Base-by-base conservation (phyloP, 371 early-diverging fungal species). In the Thermomucor indicae-seudaticae region DNA sequence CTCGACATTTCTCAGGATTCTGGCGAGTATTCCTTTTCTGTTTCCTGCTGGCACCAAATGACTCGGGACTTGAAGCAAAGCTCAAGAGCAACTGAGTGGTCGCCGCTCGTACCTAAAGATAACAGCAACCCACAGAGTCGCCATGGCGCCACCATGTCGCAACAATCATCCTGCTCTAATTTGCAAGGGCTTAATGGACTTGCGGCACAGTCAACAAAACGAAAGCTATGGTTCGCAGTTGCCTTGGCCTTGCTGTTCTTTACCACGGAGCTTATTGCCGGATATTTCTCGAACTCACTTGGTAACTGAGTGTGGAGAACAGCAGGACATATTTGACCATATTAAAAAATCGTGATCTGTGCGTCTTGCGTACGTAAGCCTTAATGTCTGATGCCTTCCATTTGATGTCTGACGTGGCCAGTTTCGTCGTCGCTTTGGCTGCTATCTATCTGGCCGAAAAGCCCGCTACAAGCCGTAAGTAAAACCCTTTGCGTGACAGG, bases 321-420 rank as follows among this genome's bases (percentile, higher is more conserved):
- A n/a, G n/a, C n/a, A n/a, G n/a, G n/a, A n/a, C n/a, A n/a, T n/a
- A n/a, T n/a, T n/a, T n/a, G n/a, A n/a, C n/a, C n/a, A n/a, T n/a
- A n/a, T n/a, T n/a, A n/a, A n/a, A n/a, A n/a, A n/a, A n/a, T n/a
- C n/a, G n/a, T n/a, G n/a, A n/a, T n/a, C n/a, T n/a, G n/a, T n/a
- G n/a, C 14, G 48, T 28, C 32, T 27, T 39, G 24, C 30, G 25
- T 37, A 35, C 22, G 19, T 45, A 52, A 74, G 91, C 91, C 3
- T 75, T 90, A 43, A 72, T 89, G 66, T 78, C 79, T 42, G 91
- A 89, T 65, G 80, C 84, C 23, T 88, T 90, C 61, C 89, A 90
- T 58, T 65, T 90, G 48, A 64, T 90, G 25, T 81, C 85, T 52
- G 85, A 84, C 57, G 81, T 88, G 16, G 80, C 83, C 31, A 86